A percentile compares a stretch with the other conserved stretches of the same genome.
Evolutionary conservation across 2,329 filamentous ascomycete genomes (phyloP).

Genomic region (Scleromitrula shiraiana): DNA sequence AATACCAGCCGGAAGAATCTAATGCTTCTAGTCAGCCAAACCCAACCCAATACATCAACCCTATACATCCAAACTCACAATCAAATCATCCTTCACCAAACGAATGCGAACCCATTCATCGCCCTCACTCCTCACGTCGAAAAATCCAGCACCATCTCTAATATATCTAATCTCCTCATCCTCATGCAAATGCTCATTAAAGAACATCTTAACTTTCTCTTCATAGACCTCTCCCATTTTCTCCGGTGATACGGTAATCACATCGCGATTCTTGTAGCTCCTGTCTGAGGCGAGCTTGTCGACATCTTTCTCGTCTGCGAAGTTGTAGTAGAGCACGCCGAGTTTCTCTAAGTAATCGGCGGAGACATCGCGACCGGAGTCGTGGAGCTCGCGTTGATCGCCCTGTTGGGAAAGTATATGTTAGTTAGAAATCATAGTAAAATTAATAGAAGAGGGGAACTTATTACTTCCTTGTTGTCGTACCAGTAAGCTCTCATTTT

Average conservation of each 20-base stretch:
- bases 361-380: conserved; percentile 66
- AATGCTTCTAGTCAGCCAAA: conserved; percentile 11
- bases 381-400: conserved; percentile 86
- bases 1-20: conserved; percentile 84
- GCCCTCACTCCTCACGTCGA: conserved; percentile 76
- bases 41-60: neutral
- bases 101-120: conserved; percentile 86
- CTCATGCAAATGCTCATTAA: conserved; percentile 92
- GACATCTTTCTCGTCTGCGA: conserved; percentile 57
- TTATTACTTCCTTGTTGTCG: conserved; percentile 53
- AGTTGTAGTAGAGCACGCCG: conserved; percentile 72
- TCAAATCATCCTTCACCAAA: conserved; percentile 79
- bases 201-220: conserved; percentile 88
- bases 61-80: conserved; percentile 34
- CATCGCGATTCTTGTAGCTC: conserved; percentile 89
- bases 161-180: conserved; percentile 98
- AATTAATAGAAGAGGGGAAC: conserved; percentile 4
- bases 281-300: conserved; percentile 66
- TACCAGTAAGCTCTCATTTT: conserved; percentile 66
- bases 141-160: conserved; percentile 78
- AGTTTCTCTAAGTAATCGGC: conserved; percentile 60
- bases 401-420: conserved; percentile 45
- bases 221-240: conserved; percentile 85
- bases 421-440: conserved; percentile 13
- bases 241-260: conserved; percentile 79